A percentile compares a stretch with the other conserved stretches of the same genome.
phyloP scores from a whole-genome alignment of 768 basidiomycete genomes.

The Tulasnella calospora region DNA sequence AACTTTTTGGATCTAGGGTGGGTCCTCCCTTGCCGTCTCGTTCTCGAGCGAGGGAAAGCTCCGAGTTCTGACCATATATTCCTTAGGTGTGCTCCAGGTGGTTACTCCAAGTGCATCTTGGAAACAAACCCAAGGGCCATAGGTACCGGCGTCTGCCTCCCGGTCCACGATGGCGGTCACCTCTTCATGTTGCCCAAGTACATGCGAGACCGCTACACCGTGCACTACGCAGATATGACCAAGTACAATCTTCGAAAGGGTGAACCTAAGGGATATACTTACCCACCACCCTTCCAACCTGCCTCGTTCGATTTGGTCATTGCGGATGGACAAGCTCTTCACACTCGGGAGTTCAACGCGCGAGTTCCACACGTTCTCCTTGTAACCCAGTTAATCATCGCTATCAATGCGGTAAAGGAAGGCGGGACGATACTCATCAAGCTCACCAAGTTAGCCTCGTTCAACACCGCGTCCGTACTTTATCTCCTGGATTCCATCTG shows the following conservation, averaged over 20 bases:
- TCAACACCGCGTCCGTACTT: background rate
- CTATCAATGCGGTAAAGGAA: background rate
- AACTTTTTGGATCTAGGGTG: slow-evolving; percentile 1
- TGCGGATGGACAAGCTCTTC: background rate
- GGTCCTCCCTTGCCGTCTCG: background rate
- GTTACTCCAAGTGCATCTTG: background rate
- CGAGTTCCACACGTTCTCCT: background rate
- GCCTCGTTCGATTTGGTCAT: background rate
- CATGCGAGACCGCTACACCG: background rate
- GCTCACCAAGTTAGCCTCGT: background rate
- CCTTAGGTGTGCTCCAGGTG: background rate
- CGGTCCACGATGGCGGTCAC: background rate
- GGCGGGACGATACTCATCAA: slow-evolving; percentile 2
- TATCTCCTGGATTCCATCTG: slow-evolving; percentile 5
- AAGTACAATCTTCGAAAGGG: background rate
- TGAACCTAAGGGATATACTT: background rate
- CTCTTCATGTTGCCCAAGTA: background rate
- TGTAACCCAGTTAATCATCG: background rate
- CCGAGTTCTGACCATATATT: background rate
- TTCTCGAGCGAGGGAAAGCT: background rate
- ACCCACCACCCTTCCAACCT: background rate
- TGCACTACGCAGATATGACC: slow-evolving; percentile 6
- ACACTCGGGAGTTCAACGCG: background rate
- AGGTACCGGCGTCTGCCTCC: background rate
- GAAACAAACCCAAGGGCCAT: background rate